These are phyloP conservation scores for Bipolaris oryzae DNA, from an alignment of 2,329 filamentous ascomycete species.

Conservation along the genomic window DNA sequence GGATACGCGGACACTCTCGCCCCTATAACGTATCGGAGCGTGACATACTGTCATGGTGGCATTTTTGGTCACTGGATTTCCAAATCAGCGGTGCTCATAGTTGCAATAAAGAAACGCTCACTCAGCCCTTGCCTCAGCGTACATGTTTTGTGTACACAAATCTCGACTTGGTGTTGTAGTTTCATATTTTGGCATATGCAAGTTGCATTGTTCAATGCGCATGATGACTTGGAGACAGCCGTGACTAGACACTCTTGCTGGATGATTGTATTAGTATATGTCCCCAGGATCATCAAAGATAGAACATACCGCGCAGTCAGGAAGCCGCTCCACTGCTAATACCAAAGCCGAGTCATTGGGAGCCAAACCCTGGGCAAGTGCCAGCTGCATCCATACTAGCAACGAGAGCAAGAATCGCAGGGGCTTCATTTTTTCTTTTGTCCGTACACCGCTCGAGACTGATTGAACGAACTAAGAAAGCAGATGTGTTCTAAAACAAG, in stretches of 20 bases:
- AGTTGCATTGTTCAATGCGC: constrained; percentile 14
- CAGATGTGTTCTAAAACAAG: constrained; percentile 3
- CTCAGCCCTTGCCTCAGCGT: constrained; percentile 25
- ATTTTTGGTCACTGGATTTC: constrained; percentile 50
- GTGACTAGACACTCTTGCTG: constrained; percentile 24
- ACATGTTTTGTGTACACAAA: constrained; percentile 22
- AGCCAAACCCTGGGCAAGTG: constrained; percentile 20
- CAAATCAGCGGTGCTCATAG: constrained; percentile 2
- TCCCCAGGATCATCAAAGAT: neutral
- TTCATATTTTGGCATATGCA: constrained; percentile 26
- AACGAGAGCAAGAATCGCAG: constrained; percentile 24
- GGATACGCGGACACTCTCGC: constrained; percentile 36
- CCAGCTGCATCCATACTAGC: constrained; percentile 22
- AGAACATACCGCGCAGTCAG: constrained; percentile 28
- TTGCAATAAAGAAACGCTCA: constrained; percentile 1
- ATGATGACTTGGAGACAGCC: constrained; percentile 18
- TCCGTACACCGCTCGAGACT: constrained; percentile 1
- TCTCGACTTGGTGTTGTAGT: constrained; percentile 18
- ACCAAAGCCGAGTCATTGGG: constrained; percentile 11
- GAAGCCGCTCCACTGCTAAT: constrained; percentile 20
- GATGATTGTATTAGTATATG: constrained; percentile 2
- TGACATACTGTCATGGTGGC: constrained; percentile 49
- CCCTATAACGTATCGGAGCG: constrained; percentile 47
- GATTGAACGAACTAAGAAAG: neutral
- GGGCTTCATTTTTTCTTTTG: constrained; percentile 20